A percentile compares a stretch with the other conserved stretches of the same genome.
Evolutionary conservation across 371 early-diverging fungal genomes (phyloP).

Genomic region (Mucor indicus): DNA sequence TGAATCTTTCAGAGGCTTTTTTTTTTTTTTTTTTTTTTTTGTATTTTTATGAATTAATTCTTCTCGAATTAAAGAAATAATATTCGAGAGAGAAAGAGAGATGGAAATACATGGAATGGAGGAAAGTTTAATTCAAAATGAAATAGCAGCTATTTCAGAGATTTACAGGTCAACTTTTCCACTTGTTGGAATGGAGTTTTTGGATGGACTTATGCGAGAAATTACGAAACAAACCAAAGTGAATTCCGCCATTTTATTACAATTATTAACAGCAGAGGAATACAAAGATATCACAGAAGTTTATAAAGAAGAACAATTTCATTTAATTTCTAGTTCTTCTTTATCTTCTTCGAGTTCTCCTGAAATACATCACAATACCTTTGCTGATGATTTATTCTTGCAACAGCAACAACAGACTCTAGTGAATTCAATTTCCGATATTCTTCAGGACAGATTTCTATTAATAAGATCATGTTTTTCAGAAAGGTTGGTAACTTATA

Average conservation of each 20-base stretch:
- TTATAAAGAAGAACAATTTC: constrained; percentile 8
- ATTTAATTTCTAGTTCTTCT: constrained; percentile 3
- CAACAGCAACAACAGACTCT: background rate
- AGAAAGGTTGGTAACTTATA: background rate
- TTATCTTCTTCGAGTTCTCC: constrained; percentile 5
- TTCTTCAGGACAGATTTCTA: constrained; percentile 8
- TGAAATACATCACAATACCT: constrained; percentile 1
- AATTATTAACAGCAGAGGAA: constrained; percentile 17
- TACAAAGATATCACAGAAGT: constrained; percentile 14
- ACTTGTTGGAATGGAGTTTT: constrained; percentile 18
- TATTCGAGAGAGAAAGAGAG: no score
- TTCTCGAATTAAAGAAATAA: no score
- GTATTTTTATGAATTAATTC: no score
- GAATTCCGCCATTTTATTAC: constrained; percentile 11
- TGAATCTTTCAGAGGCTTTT: no score
- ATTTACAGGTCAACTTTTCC: constrained; percentile 15
- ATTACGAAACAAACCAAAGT: constrained; percentile 10
- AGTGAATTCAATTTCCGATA: constrained; percentile 1
- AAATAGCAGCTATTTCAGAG: constrained; percentile 11
- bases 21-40: no score
- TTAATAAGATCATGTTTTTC: constrained; percentile 10
- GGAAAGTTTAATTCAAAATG: no score
- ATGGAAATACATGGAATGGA: no score
- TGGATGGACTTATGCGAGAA: constrained; percentile 18
- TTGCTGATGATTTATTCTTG: constrained; percentile 1